Conservation (phyloP, 345 rosid genomes). For the Rubroshorea leprosula region DNA sequence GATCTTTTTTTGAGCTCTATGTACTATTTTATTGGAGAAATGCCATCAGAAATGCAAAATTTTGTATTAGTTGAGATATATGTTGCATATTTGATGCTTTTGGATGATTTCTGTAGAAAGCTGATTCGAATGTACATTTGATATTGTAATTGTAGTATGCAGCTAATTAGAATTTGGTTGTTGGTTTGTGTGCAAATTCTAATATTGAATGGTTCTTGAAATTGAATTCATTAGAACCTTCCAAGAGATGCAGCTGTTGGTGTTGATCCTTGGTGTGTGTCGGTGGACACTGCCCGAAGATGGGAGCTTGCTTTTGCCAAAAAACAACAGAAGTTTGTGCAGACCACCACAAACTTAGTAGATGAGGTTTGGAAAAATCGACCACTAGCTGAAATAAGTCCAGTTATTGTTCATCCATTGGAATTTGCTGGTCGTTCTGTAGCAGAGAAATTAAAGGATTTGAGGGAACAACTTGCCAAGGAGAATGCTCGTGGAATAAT, state of each 20-base stretch:
- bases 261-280: conserved; percentile 83
- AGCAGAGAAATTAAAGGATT: conserved; percentile 48
- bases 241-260: conserved; percentile 64
- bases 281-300: conserved; percentile 72
- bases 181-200: neutral
- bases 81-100: neutral
- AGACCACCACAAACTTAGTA: conserved; percentile 66
- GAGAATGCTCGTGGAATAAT: conserved; percentile 62
- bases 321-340: conserved; percentile 60
- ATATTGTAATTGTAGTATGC: too few species aligned
- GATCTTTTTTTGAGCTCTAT: neutral
- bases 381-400: conserved; percentile 57
- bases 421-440: conserved; percentile 68
- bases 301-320: conserved; percentile 63
- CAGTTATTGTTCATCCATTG: conserved; percentile 56
- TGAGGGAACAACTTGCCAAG: conserved; percentile 55
- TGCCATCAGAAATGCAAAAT: neutral
- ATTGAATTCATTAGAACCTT: conserved; percentile 50
- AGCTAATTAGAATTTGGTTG: too few species aligned
- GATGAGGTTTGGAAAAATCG: conserved; percentile 79
- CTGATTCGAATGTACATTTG: neutral
- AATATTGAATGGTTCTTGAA: conserved; percentile 6
- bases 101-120: neutral
- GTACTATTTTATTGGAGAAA: neutral
- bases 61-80: too few species aligned